Evolutionary conservation across 345 rosid species (phyloP), one percentile per base, ranked within the genome.

Genomic region (Bruguiera gymnorhiza): DNA sequence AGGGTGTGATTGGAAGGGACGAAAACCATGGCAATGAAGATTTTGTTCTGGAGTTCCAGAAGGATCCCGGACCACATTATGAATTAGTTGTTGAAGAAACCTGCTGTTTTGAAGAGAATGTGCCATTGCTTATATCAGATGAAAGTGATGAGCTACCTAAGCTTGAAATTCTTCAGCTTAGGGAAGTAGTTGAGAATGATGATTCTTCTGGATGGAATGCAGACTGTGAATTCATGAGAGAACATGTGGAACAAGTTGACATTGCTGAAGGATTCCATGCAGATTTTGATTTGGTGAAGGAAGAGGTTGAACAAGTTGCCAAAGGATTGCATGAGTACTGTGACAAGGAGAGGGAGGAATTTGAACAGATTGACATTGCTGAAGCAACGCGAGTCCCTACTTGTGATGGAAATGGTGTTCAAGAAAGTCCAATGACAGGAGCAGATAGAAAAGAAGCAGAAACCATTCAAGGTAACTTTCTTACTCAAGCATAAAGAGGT

Each of bases 1-100:
- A 71, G 57, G 81, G 69, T 16, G 74, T 62, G 24, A 88, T 86
- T 59, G 86, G 79, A 63, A 86, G 69, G 64, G 78, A 80, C 30
- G 86, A 80, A 16, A 72, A 74, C 30, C 70, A 78, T 39, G 87
- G 80, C 7, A 71, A 75, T 52, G 90, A 88, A 31, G 98, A 94
- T 83, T 85, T 94, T 65, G 81, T 94, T 4, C 69, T 89, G 80
- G 93, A 91, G 79, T 89, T 91, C 73, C 83, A 80, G 62, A 74
- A 75, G 26, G 50, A 64, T 70, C 56, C 48, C 54, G 81, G 26
- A 30, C 16, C 72, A 63, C 80, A 72, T 10, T 75, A 76, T 73
- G 83, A 75, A 54, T 65, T 79, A 72, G 72, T 73, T 63, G 69
- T 52, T 76, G 82, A 78, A 72, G 75, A 70, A 3, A 59, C 65